Conservation (phyloP, 306 rosid genomes). For the Cercis canadensis region DNA sequence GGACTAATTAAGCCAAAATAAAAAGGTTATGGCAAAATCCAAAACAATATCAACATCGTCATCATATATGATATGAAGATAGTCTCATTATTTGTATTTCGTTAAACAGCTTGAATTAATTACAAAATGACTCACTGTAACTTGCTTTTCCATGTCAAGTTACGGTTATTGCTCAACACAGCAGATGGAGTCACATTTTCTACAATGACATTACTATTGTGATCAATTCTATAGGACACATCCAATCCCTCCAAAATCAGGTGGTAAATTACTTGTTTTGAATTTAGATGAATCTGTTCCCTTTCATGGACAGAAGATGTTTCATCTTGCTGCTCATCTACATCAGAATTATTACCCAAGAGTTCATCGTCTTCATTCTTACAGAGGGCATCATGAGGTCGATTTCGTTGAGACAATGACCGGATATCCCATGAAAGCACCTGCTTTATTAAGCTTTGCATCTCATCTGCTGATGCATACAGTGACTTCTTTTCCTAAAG, state of each 20-base stretch:
- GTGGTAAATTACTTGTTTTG: constrained; percentile 62
- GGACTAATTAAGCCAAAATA: no score
- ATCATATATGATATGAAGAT: no score
- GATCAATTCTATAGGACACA: constrained; percentile 72
- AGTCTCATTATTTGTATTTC: no score
- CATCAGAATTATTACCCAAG: constrained; percentile 46
- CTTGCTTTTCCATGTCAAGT: constrained; percentile 52
- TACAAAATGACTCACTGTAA: constrained; percentile 24
- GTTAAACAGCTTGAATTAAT: no score
- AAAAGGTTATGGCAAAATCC: no score
- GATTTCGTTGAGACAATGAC: constrained; percentile 75
- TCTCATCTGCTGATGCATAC: constrained; percentile 73
- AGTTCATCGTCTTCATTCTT: constrained; percentile 41
- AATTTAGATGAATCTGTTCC: constrained; percentile 34
- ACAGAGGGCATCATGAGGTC: constrained; percentile 53
- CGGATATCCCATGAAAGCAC: constrained; percentile 98
- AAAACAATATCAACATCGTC: no score
- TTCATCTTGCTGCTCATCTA: constrained; percentile 53
- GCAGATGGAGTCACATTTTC: constrained; percentile 53
- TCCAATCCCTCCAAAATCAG: constrained; percentile 77
- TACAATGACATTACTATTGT: constrained; percentile 60
- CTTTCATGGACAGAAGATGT: constrained; percentile 37
- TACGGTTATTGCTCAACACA: constrained; percentile 35
- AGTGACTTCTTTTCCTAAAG: constrained; percentile 73
- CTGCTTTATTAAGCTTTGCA: constrained; percentile 73